Conservation (phyloP, 768 basidiomycete species). For the Xerocomellus dryophilus region DNA sequence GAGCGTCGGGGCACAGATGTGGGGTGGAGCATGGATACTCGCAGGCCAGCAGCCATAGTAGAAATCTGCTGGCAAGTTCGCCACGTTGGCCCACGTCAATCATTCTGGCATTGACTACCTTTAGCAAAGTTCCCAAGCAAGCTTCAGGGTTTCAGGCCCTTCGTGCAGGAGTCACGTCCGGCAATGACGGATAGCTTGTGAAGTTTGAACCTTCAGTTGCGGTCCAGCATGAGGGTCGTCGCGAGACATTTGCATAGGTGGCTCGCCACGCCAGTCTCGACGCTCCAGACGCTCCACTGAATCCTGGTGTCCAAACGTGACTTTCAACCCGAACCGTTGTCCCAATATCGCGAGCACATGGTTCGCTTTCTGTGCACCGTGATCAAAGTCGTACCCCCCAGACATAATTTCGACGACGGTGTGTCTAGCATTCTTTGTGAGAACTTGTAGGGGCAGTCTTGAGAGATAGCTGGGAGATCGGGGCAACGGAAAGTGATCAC, state of each 20-base stretch:
- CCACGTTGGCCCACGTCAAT: slow-evolving; percentile 4
- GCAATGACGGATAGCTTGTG: slow-evolving; percentile 15
- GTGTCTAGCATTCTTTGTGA: background rate
- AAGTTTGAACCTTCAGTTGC: slow-evolving; percentile 12
- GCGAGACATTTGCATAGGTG: slow-evolving; percentile 11
- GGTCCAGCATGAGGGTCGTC: slow-evolving; percentile 4
- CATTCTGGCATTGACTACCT: slow-evolving; percentile 3
- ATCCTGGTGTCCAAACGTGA: slow-evolving; percentile 1
- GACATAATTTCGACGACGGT: background rate
- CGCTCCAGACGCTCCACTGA: background rate
- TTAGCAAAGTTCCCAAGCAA: background rate
- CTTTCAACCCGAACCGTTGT: slow-evolving; percentile 3
- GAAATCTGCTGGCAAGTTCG: slow-evolving; percentile 2
- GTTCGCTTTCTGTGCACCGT: background rate
- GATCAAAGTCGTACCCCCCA: background rate
- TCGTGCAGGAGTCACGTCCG: background rate
- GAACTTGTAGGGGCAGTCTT: background rate
- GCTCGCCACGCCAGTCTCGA: slow-evolving; percentile 9
- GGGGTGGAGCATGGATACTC: too few species aligned
- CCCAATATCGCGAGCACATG: slow-evolving; percentile 3
- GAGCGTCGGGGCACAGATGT: too few species aligned
- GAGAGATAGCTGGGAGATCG: background rate
- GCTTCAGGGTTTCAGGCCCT: background rate
- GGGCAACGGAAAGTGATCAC: background rate
- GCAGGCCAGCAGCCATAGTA: slow-evolving; percentile 5